Base-by-base conservation (phyloP, 306 rosid species). In the Arachis hypogaea region DNA sequence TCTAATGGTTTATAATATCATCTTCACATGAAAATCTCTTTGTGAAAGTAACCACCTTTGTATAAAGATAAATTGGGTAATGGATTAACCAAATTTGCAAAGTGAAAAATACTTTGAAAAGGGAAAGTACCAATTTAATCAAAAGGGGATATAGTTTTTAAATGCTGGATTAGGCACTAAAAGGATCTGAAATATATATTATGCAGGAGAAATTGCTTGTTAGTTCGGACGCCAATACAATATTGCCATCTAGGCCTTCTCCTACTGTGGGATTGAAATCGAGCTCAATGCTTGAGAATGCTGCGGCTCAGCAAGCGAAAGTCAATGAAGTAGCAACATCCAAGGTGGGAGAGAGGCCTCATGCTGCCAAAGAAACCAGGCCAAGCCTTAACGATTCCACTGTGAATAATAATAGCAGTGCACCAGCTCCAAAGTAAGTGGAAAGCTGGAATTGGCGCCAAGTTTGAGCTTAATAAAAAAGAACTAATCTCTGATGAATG, bases 401-500 rank as follows among this genome's bases (percentile, higher is more conserved):
- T 83, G 83, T 80, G 45, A 85, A 71, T 85, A 73, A 79, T 79
- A 86, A 82, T 69, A 73, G 75, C 71, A 79, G 76, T 52, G 81
- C 87, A 66, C 92, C 91, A 66, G 96, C 92, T 69, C 29, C 85
- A 73, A 92, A 90, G 98, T 88, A 84, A 84, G 92, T 88, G 74
- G 45, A 33, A 49, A 71, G 55, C 66, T 1, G 69, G 77, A 71
- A 77, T 65, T 75, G 57, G 65, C 62, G 1, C 41, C 43, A 41
- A 54, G 43, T 74, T 76, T 77, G 56, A 38, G 63, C 61, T 63
- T 73, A 75, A 3, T 1, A 78, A 51, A 69, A 80, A 64, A 65
- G 62, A 74, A 59, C 59, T 69, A 33, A 33, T 33, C 38, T 33
- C 38, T 33, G 38, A 33, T 33, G 38, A 33, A 60, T 66, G 42